phyloP scores from a whole-genome alignment of 192 early-diverging fungal genomes.

The Coemansia sp. region DNA sequence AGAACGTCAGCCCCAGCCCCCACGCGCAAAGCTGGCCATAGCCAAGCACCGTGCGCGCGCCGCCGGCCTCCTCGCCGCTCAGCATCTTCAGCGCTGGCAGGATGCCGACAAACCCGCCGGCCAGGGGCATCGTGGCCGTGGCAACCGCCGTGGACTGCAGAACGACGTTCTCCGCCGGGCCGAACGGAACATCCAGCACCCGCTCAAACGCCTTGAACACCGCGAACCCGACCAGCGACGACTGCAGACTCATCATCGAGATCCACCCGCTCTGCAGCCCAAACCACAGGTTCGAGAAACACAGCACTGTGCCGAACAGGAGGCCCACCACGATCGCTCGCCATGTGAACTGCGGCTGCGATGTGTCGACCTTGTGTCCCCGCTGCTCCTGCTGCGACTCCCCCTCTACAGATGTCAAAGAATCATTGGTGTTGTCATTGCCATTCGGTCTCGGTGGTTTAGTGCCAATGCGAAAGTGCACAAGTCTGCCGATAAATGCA shows the following conservation, averaged over 20 bases:
- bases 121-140: constrained; percentile 81
- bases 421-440: background rate
- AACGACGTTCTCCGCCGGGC: constrained; percentile 83
- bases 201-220: constrained; percentile 66
- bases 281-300: constrained; percentile 89
- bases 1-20: constrained; percentile 78
- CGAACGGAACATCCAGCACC: constrained; percentile 58
- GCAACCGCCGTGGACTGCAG: constrained; percentile 82
- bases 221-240: constrained; percentile 74
- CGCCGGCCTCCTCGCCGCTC: constrained; percentile 58
- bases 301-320: constrained; percentile 66
- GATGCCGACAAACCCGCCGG: constrained; percentile 78
- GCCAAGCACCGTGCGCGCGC: constrained; percentile 54
- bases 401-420: constrained; percentile 1
- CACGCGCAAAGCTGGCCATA: constrained; percentile 66
- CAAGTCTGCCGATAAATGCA: background rate
- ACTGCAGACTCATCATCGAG: constrained; percentile 76
- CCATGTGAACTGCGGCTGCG: constrained; percentile 51
- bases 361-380: constrained; percentile 31
- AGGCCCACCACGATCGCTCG: constrained; percentile 63
- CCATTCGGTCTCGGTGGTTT: background rate
- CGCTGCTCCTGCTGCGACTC: constrained; percentile 1
- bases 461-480: background rate
- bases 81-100: constrained; percentile 78
- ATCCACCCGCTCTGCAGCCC: constrained; percentile 83